Evolutionary conservation across 495 filamentous ascomycete species (phyloP).

Genomic region (Bathelium albidoporum): DNA sequence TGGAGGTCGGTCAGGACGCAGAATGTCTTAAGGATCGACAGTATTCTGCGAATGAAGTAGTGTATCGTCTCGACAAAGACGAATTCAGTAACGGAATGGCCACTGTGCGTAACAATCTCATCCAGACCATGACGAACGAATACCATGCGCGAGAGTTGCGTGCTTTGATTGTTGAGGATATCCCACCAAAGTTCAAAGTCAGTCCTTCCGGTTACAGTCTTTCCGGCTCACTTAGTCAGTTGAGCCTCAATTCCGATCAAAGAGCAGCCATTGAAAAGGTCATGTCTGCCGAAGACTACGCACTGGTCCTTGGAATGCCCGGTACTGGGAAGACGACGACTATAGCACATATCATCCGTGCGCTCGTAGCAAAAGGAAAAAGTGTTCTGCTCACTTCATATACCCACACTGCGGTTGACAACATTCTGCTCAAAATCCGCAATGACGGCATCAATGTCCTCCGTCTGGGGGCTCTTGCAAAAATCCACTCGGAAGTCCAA

Average conservation of each 20-base stretch:
- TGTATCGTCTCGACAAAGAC: conserved; percentile 89
- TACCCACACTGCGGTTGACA: conserved; percentile 95
- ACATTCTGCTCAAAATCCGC: conserved; percentile 85
- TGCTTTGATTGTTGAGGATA: conserved; percentile 62
- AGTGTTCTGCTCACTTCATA: conserved; percentile 89
- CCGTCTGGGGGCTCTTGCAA: conserved; percentile 69
- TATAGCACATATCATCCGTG: conserved; percentile 91
- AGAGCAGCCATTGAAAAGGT: conserved; percentile 79
- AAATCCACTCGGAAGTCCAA: conserved; percentile 77
- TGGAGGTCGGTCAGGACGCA: conserved; percentile 61
- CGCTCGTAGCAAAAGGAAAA: conserved; percentile 80
- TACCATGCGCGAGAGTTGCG: conserved; percentile 66
- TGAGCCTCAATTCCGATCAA: conserved; percentile 72
- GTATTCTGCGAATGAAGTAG: conserved; percentile 42
- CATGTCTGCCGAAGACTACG: conserved; percentile 90
- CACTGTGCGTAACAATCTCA: conserved; percentile 80
- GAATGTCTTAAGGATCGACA: conserved; percentile 39
- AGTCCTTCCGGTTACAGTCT: conserved; percentile 49
- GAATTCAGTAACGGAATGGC: conserved; percentile 98
- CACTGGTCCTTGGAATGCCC: conserved; percentile 92
- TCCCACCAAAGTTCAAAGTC: conserved; percentile 62
- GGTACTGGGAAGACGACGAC: conserved; percentile 97
- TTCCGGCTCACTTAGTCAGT: conserved; percentile 28
- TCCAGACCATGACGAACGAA: conserved; percentile 80
- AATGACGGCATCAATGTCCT: conserved; percentile 69